Evolutionary conservation across 345 rosid species (phyloP).

Genomic region (Bruguiera gymnorhiza): DNA sequence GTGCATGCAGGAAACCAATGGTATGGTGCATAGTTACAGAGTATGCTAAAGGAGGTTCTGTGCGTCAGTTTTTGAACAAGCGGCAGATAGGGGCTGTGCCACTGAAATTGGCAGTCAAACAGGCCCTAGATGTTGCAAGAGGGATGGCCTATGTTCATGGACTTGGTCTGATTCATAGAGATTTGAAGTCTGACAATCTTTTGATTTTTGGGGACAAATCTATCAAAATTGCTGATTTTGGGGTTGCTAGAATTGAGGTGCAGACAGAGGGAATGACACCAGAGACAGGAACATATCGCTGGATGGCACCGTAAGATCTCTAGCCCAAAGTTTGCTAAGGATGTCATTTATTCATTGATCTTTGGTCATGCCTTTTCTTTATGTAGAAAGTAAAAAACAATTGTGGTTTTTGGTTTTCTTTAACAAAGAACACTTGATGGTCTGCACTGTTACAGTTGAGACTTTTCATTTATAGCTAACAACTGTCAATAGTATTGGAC

Average conservation of each 20-base stretch:
- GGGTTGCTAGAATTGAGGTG: slow-evolving; percentile 51
- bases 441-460: too few species aligned
- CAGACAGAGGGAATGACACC: slow-evolving; percentile 60
- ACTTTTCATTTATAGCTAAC: too few species aligned
- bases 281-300: slow-evolving; percentile 60
- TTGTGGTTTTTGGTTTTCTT: too few species aligned
- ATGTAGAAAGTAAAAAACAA: too few species aligned
- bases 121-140: slow-evolving; percentile 49
- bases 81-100: slow-evolving; percentile 40
- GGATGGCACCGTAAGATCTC: slow-evolving; percentile 59
- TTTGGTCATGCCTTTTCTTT: too few species aligned
- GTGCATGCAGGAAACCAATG: slow-evolving; percentile 40
- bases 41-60: slow-evolving; percentile 49
- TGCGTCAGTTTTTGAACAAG: slow-evolving; percentile 35
- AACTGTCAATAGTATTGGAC: too few species aligned
- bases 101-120: slow-evolving; percentile 47
- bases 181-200: slow-evolving; percentile 50
- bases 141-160: slow-evolving; percentile 55
- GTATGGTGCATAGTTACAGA: slow-evolving; percentile 55
- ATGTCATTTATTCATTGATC: too few species aligned
- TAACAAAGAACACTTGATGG: too few species aligned
- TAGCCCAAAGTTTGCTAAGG: not conserved
- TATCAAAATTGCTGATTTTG: slow-evolving; percentile 52
- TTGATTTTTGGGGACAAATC: slow-evolving; percentile 46
- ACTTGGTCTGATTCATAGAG: slow-evolving; percentile 46